A percentile compares a stretch with the other conserved stretches of the same genome.
Conservation (phyloP, 2,329 filamentous ascomycete genomes). For the Cladosporium cucumerinum region DNA sequence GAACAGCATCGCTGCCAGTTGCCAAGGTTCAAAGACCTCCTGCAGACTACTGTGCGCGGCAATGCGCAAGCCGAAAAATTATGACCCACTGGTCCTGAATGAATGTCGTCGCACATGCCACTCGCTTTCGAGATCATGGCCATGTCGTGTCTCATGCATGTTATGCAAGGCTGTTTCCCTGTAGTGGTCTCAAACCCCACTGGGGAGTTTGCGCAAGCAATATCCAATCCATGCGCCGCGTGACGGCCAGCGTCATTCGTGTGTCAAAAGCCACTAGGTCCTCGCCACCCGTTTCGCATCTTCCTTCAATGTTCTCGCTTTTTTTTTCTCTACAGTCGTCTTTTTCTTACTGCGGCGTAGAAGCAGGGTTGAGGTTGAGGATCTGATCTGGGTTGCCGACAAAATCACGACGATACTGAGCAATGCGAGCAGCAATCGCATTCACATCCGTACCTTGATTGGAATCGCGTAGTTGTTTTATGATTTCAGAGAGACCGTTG, state of each 20-base stretch:
- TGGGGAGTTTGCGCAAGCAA: background rate
- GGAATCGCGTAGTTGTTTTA: constrained; percentile 57
- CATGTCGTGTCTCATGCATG: background rate
- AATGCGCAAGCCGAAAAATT: constrained; percentile 10
- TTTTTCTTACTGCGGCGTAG: background rate
- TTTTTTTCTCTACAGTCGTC: background rate
- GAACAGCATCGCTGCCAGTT: background rate
- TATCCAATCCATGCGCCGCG: background rate
- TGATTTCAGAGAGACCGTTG: constrained; percentile 58
- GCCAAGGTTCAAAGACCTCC: background rate
- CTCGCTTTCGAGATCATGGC: background rate
- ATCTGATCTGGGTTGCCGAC: constrained; percentile 63
- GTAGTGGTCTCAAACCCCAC: background rate
- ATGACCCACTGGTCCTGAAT: background rate
- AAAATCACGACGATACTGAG: constrained; percentile 64
- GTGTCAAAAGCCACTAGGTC: background rate
- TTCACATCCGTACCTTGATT: constrained; percentile 62
- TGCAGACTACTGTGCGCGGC: constrained; percentile 5
- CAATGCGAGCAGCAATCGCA: constrained; percentile 63
- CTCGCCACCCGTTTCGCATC: background rate
- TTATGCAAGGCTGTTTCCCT: background rate
- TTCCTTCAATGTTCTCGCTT: background rate
- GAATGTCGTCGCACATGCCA: background rate
- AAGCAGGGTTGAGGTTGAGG: constrained; percentile 35
- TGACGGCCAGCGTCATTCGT: background rate